Evolutionary conservation across 2,329 filamentous ascomycete genomes (phyloP).

Genomic region (Whalleya microplaca): DNA sequence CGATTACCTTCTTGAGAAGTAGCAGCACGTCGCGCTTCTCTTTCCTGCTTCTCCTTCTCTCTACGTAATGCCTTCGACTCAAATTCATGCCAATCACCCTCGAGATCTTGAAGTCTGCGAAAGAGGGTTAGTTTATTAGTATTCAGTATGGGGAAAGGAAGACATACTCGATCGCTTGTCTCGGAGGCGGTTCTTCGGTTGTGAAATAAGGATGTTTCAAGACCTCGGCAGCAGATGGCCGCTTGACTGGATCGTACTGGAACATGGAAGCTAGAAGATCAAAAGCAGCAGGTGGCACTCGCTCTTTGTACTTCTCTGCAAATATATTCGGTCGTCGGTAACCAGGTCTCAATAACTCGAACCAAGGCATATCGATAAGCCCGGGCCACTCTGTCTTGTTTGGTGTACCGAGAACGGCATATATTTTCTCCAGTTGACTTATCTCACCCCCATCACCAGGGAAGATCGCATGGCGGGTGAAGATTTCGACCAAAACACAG

Average conservation of each 20-base stretch:
- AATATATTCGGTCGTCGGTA: conserved; percentile 76
- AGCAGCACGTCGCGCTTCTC: conserved; percentile 51
- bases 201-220: conserved; percentile 88
- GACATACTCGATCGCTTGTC: conserved; percentile 80
- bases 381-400: conserved; percentile 84
- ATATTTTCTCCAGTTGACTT: conserved; percentile 96
- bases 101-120: conserved; percentile 71
- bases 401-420: conserved; percentile 86
- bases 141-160: conserved; percentile 29
- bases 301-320: conserved; percentile 78
- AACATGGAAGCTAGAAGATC: conserved; percentile 86
- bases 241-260: conserved; percentile 80
- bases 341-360: conserved; percentile 82
- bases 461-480: conserved; percentile 91
- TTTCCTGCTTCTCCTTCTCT: conserved; percentile 75
- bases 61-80: conserved; percentile 94
- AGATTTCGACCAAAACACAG: conserved; percentile 96
- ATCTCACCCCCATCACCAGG: conserved; percentile 95
- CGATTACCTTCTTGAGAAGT: conserved; percentile 45
- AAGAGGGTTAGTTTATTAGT: conserved; percentile 31
- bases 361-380: conserved; percentile 95
- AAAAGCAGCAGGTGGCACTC: conserved; percentile 78
- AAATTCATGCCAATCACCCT: conserved; percentile 98
- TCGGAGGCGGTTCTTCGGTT: conserved; percentile 74
- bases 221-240: conserved; percentile 83